Evolutionary conservation across 1,284 basidiomycete genomes (phyloP), one percentile per base, ranked within the genome.

Genomic region (Veloporphyrellus conicus): DNA sequence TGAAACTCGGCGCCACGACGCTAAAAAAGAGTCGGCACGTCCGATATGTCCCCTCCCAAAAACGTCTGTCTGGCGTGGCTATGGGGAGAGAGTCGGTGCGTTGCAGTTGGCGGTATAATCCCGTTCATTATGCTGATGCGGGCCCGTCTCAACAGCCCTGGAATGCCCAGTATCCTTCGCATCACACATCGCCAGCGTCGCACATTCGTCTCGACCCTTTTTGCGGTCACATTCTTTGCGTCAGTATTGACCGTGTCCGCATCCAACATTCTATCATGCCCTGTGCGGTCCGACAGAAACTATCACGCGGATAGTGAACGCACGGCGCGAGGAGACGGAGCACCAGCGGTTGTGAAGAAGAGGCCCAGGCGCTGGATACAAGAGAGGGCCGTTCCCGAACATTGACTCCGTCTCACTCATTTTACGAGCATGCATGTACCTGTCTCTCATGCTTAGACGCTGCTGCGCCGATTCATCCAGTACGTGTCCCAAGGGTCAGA

Each of bases 321-420:
- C 59, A 49, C 57, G 53, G 36, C 56, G 46, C 49, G 52, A 41
- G 61, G 58, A 29, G 61, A 50, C 22, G 61, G 58, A 48, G 61
- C 62, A 23, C 63, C 75, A 25, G 72, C 71, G 12, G 72, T 84
- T 3, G 66, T 74, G n/a, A 75, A 78, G 54, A 86, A 79, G 68
- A 72, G 77, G 47, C 81, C 84, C n/a, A 75, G 79, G 59, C 74
- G 84, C 54, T 90, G 87, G 87, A 90, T 90, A 62, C 82, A 88
- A 67, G 87, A 90, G 67, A 83, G 71, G 59, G 62, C 36, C 36
- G 47, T 57, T 33, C 38, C 55, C 11, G 55, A 61, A 34, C 52
- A 40, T 47, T 64, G 40, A 58, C n/a, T 27, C 22, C 41, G 15
- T 48, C 43, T 36, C n/a, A 33, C 32, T 37, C 28, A 38, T 36